These are phyloP conservation scores for Jatropha curcas DNA, from an alignment of 345 rosid species.

Conservation along the genomic window DNA sequence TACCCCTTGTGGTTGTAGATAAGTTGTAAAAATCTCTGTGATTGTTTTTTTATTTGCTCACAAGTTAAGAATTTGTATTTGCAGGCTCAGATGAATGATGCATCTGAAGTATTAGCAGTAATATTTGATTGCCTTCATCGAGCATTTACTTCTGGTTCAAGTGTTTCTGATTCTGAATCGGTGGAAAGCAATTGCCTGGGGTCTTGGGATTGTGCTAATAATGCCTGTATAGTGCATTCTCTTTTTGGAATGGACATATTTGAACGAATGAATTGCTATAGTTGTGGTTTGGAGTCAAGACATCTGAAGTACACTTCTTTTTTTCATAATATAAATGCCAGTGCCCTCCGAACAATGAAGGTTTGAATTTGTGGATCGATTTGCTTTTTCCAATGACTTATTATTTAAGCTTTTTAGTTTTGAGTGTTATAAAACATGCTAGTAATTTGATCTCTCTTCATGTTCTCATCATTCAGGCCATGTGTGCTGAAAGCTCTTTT, in stretches of 20 bases:
- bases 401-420: not conserved
- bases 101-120: slow-evolving; percentile 90
- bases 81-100: slow-evolving; percentile 99
- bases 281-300: slow-evolving; percentile 82
- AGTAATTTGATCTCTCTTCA: slow-evolving; percentile 10
- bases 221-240: slow-evolving; percentile 76
- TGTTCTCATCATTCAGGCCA: slow-evolving; percentile 46
- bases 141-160: slow-evolving; percentile 62
- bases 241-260: slow-evolving; percentile 88
- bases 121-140: slow-evolving; percentile 89
- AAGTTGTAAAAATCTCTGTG: not conserved
- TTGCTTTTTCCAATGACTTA: not conserved
- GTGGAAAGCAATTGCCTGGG: slow-evolving; percentile 58
- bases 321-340: slow-evolving; percentile 92
- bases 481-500: slow-evolving; percentile 70
- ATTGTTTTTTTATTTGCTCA: slow-evolving; percentile 3
- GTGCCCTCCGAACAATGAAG: slow-evolving; percentile 85
- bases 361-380: slow-evolving; percentile 36
- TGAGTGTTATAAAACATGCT: not conserved
- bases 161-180: slow-evolving; percentile 63
- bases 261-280: slow-evolving; percentile 77
- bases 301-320: slow-evolving; percentile 88
- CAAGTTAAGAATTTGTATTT: slow-evolving; percentile 3
- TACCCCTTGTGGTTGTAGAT: slow-evolving; percentile 2
- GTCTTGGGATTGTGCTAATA: slow-evolving; percentile 79